Base-by-base conservation (phyloP, 768 basidiomycete species). In the Infundibulicybe gibba region DNA sequence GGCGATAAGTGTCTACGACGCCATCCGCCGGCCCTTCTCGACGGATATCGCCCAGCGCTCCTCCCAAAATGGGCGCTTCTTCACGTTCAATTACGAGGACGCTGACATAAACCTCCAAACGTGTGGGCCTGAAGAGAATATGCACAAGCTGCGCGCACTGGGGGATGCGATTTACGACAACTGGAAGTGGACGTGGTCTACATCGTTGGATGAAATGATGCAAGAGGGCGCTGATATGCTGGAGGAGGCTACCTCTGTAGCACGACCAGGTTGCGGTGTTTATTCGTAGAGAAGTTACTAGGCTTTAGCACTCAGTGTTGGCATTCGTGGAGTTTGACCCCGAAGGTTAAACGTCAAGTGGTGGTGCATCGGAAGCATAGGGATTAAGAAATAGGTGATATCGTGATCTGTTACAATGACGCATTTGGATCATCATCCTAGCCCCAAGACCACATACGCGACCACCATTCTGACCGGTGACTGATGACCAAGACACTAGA, bases 101-200 rank as follows among this genome's bases (percentile, higher is more conserved):
- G 44, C 55, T n/a, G 20, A 42, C 21, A n/a, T n/a, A n/a, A n/a
- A n/a, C n/a, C 41, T 59, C 31, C 59, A 61, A 43, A 54, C 56
- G 17, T 50, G 51, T 14, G 51, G 53, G 20, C 48, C 47, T 16
- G 55, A 53, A 17, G 49, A 51, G 17, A 17, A 56, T 33, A 43
- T 41, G 47, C 49, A 47, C 25, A 61, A 55, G 43, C 53, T 67
- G 17, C 14, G 51, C 8, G 51, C 62, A 32, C 39, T 72, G 9
- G 61, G 57, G 5, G 47, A 59, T 41, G 53, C 41, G 6, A 57
- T 79, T 19, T 54, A 58, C 8, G 57, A 56, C 43, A 66, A 66
- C 35, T 73, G 69, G 70, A 61, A 67, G 37, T 79, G 75, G 71
- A 64, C 67, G 33, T 70, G 68, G 69, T 52, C 58, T 30, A 62